A percentile compares a stretch with the other conserved stretches of the same genome.
Conservation (phyloP, 139 green algal genomes). For the Chlorella sorokiniana region DNA sequence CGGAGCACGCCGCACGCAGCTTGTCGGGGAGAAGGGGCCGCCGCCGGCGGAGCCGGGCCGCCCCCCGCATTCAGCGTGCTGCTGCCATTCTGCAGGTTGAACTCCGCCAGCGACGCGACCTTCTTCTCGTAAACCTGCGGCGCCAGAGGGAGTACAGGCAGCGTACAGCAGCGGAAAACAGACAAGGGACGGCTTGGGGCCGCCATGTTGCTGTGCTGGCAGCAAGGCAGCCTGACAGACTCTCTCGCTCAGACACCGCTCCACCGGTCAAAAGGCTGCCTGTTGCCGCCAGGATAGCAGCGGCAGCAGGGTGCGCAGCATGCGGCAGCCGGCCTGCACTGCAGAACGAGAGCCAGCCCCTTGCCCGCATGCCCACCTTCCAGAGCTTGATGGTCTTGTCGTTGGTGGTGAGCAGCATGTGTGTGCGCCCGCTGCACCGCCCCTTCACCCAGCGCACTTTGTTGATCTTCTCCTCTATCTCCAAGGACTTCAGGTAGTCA, state of each 20-base stretch:
- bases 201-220: background rate
- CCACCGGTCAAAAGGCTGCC: background rate
- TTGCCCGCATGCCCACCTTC: conserved; percentile 70
- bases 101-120: conserved; percentile 77
- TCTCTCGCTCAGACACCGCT: too few relatives aligned
- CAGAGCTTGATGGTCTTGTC: conserved; percentile 99
- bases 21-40: conserved; percentile 22
- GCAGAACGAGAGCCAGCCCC: background rate
- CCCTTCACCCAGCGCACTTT: conserved; percentile 94
- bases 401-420: conserved; percentile 89
- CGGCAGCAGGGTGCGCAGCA: background rate
- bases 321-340: background rate
- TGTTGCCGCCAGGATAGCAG: background rate
- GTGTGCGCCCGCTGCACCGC: conserved; percentile 71
- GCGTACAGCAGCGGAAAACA: background rate
- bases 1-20: background rate
- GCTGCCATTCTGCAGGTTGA: conserved; percentile 77
- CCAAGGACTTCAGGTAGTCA: conserved; percentile 98
- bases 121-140: conserved; percentile 91
- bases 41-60: conserved; percentile 2
- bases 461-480: conserved; percentile 99
- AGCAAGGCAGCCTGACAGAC: background rate
- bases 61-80: conserved; percentile 35
- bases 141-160: background rate
- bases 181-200: background rate